Evolutionary conservation across 164 flowering plant species (phyloP).

Genomic region (Litsea cubeba): DNA sequence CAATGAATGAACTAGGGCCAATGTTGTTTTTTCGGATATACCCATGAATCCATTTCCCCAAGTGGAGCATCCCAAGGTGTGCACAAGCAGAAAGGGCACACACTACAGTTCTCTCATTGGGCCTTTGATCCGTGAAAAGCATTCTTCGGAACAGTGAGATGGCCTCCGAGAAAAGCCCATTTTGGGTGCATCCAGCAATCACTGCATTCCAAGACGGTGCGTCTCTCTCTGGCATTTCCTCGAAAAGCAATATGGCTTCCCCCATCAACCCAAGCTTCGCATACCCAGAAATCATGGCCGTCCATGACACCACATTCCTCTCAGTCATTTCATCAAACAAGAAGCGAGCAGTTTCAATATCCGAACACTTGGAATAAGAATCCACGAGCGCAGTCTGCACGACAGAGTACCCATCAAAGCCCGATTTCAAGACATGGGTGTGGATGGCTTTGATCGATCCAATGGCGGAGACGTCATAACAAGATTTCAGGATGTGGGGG

Average conservation of each 20-base stretch:
- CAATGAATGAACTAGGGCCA: constrained; percentile 27
- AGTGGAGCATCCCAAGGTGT: constrained; percentile 53
- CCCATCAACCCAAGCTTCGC: constrained; percentile 36
- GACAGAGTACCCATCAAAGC: constrained; percentile 44
- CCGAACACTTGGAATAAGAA: constrained; percentile 36
- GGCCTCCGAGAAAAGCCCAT: constrained; percentile 53
- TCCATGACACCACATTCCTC: constrained; percentile 58
- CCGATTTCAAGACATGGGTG: constrained; percentile 43
- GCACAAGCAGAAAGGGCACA: constrained; percentile 58
- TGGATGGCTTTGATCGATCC: constrained; percentile 35
- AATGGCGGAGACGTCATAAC: constrained; percentile 22
- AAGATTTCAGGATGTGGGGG: constrained; percentile 46
- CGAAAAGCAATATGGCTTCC: constrained; percentile 45
- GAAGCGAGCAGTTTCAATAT: constrained; percentile 32
- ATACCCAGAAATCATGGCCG: constrained; percentile 64
- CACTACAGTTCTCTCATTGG: constrained; percentile 45
- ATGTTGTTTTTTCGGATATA: constrained; percentile 34
- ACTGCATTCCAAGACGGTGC: constrained; percentile 60
- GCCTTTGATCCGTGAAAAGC: constrained; percentile 27
- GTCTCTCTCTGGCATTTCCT: constrained; percentile 56
- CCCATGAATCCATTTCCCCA: constrained; percentile 53
- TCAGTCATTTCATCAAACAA: constrained; percentile 62
- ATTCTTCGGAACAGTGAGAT: constrained; percentile 44
- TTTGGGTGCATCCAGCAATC: constrained; percentile 58
- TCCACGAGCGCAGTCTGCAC: constrained; percentile 59